Conservation (phyloP, 2,329 filamentous ascomycete species). For the Helotiales sp. region DNA sequence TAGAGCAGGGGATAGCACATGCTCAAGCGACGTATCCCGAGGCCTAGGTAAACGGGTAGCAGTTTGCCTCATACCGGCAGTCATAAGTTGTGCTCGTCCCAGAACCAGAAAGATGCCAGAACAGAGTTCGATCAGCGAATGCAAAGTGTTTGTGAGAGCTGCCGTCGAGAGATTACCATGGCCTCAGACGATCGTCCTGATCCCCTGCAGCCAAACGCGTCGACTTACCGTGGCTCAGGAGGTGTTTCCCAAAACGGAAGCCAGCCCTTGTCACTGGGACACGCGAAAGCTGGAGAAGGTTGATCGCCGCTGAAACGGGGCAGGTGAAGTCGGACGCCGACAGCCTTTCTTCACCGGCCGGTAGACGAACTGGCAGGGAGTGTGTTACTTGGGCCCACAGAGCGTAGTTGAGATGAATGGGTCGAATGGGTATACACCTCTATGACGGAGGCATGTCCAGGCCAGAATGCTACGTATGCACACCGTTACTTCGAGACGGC, state of each 20-base stretch:
- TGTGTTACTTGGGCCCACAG: neutral
- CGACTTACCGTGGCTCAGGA: neutral
- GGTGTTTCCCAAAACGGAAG: conserved; percentile 9
- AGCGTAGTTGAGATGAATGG: neutral
- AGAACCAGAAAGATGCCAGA: neutral
- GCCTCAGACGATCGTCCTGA: neutral
- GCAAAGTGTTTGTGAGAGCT: neutral
- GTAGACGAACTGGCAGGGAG: neutral
- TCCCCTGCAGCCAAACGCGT: neutral
- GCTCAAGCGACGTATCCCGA: conserved; percentile 30
- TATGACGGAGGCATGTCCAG: neutral
- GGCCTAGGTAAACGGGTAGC: conserved; percentile 4
- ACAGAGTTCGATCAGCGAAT: conserved; percentile 14
- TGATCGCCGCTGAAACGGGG: conserved; percentile 1
- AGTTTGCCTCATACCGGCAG: conserved; percentile 10
- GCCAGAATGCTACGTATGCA: neutral
- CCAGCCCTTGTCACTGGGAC: conserved; percentile 22
- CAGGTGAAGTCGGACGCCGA: neutral
- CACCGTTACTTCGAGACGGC: neutral
- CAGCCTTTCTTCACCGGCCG: neutral
- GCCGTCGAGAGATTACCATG: neutral
- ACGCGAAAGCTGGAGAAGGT: conserved; percentile 21
- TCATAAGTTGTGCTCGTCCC: conserved; percentile 2
- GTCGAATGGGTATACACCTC: neutral
- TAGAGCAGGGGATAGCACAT: conserved; percentile 48